phyloP scores from a whole-genome alignment of 23 red algal genomes.

The Cyanidioschyzon merolae region DNA sequence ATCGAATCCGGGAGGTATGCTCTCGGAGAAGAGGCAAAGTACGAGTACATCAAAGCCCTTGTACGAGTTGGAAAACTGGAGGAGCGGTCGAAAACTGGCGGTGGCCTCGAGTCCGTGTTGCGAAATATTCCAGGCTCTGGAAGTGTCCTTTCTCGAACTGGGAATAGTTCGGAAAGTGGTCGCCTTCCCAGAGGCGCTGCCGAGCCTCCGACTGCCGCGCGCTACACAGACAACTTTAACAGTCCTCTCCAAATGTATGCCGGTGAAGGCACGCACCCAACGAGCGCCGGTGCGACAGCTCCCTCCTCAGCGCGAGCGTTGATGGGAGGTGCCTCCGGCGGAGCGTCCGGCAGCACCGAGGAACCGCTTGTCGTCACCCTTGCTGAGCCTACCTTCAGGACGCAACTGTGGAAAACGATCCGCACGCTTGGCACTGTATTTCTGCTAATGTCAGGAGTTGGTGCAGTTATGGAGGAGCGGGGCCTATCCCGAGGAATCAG shows the following conservation, averaged over 20 bases:
- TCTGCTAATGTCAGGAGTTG: conserved; percentile 69
- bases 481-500: conserved; percentile 53
- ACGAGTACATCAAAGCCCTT: conserved; percentile 86
- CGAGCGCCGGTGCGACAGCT: not conserved
- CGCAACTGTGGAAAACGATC: conserved; percentile 70
- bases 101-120: conserved; percentile 23
- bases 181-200: not conserved
- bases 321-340: not conserved
- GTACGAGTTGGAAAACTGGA: conserved; percentile 54
- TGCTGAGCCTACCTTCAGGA: conserved; percentile 73
- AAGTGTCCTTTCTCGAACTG: conserved; percentile 14
- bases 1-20: conserved; percentile 14
- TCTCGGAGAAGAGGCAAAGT: not conserved
- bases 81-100: not conserved
- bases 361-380: conserved; percentile 69
- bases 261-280: not conserved
- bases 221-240: not conserved
- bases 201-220: not conserved
- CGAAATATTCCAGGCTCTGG: conserved; percentile 20
- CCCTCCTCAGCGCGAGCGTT: not conserved
- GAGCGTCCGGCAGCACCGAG: conserved; percentile 19
- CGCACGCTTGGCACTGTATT: conserved; percentile 73
- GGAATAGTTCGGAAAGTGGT: not conserved
- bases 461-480: conserved; percentile 91
- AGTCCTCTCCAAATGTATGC: not conserved